Evolutionary conservation across 352 stramenopile genomes (phyloP).

Genomic region (Pythium dissimile): DNA sequence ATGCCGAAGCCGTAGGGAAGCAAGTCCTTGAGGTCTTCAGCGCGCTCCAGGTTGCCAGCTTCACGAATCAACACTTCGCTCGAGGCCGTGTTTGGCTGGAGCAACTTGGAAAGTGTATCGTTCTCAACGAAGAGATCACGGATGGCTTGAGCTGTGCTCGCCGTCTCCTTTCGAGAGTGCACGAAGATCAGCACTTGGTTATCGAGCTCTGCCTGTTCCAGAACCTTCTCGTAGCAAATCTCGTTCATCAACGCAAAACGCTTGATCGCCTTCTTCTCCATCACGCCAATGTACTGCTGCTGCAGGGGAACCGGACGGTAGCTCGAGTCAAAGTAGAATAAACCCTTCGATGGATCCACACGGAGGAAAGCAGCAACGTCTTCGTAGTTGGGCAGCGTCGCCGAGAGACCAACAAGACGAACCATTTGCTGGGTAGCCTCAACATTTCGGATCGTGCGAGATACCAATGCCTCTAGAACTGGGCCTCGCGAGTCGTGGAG

Average conservation of each 20-base stretch:
- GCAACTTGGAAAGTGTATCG: slow-evolving; percentile 92
- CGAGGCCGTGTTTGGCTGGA: slow-evolving; percentile 81
- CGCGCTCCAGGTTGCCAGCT: slow-evolving; percentile 90
- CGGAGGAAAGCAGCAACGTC: slow-evolving; percentile 98
- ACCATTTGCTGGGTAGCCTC: slow-evolving; percentile 97
- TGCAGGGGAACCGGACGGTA: slow-evolving; percentile 98
- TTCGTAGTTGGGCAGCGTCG: slow-evolving; percentile 99
- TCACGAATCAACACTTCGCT: slow-evolving; percentile 94
- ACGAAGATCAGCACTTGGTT: slow-evolving; percentile 99
- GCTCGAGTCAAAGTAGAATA: slow-evolving; percentile 99
- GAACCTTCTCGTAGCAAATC: slow-evolving; percentile 99
- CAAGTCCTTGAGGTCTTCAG: slow-evolving; percentile 98
- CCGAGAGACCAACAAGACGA: slow-evolving; percentile 96
- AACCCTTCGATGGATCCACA: slow-evolving; percentile 95
- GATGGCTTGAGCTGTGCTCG: slow-evolving; percentile 95
- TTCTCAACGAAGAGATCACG: slow-evolving; percentile 95
- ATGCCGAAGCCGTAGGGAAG: slow-evolving; percentile 99
- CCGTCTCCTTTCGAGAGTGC: slow-evolving; percentile 98
- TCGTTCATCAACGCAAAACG: slow-evolving; percentile 99
- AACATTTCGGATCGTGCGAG: slow-evolving; percentile 96
- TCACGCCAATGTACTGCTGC: slow-evolving; percentile 99
- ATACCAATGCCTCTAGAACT: slow-evolving; percentile 97
- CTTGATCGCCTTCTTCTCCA: slow-evolving; percentile 99
- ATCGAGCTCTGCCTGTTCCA: slow-evolving; percentile 91
- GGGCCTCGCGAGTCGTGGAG: slow-evolving; percentile 98